Evolutionary conservation across 2,329 filamentous ascomycete genomes (phyloP), one percentile per base, ranked within the genome.

Genomic region (Chaetomium sp.): DNA sequence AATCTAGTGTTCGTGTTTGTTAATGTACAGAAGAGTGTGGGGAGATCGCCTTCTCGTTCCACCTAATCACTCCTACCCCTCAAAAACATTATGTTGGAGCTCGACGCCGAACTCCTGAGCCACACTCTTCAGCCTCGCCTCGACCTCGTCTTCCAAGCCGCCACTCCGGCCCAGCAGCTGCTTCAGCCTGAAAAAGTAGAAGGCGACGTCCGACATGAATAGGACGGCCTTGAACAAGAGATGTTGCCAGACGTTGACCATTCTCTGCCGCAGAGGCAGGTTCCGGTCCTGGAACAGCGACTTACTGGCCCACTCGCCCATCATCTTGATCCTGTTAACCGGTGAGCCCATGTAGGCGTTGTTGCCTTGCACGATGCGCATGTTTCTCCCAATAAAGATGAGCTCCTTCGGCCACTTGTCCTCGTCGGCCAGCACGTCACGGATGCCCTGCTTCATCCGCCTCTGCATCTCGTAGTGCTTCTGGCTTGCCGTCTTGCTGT

Each of bases 141-240:
- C 95, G 67, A 98, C 88, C 75, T 94, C 92, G 74, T 97, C 94
- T 75, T 98, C 95, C 90, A 98, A 95, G 0, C 93, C 93, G 10
- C 87, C 84, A 0, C 93, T 92, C 2, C 88, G 77, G 0, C 91
- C 91, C 13, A 97, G 74, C 75, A 86, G 84, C 79, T 98, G 93
- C 70, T 87, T 84, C 7, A 96, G 58, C 78, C 90, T 91, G 71
- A 87, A 90, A 71, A 90, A 90, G 76, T 90, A 96, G 76, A 97
- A 99, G 12, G 90, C 86, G 0, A 96, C 74, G 76, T 98, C 95
- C 19, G 88, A 91, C 4, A 85, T 82, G 19, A 92, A 79, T 70
- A 99, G 76, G 42, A 97, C 90, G 1, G 87, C 75, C 71, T 88
- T 87, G 79, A 98, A 98, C n/a, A 96, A 71, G 23, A 96, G 60